Evolutionary conservation across 2,329 filamentous ascomycete genomes (phyloP).

Genomic region (Clonostachys chloroleuca): DNA sequence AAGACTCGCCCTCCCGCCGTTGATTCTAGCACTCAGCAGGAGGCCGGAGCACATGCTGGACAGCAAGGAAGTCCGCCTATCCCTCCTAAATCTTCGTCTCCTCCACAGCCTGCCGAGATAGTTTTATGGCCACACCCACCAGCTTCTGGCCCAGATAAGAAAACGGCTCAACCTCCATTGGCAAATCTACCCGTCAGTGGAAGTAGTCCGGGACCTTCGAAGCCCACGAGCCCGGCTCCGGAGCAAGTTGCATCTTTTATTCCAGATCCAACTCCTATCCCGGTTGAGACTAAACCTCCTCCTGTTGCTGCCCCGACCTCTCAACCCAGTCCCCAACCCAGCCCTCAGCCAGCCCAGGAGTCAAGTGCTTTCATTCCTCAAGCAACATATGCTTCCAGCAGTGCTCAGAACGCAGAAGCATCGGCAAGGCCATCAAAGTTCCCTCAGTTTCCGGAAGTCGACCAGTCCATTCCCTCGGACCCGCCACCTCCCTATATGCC

Average conservation of each 20-base stretch:
- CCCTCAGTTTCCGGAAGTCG: background rate
- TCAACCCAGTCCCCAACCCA: background rate
- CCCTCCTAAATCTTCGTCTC: background rate
- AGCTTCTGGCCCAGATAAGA: background rate
- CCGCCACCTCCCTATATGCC: conserved; percentile 2
- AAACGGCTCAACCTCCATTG: no score
- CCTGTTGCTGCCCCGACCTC: background rate
- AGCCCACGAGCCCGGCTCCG: no score
- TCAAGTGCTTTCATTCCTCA: background rate
- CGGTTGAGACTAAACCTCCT: no score
- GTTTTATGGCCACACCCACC: no score
- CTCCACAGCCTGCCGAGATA: no score
- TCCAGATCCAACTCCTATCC: no score
- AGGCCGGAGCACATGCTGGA: no score
- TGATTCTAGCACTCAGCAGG: no score
- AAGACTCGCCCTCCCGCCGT: no score
- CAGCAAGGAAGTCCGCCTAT: background rate
- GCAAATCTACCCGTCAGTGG: no score
- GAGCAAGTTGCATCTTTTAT: no score
- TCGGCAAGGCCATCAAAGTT: background rate
- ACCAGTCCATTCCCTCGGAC: background rate
- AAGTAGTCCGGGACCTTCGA: no score
- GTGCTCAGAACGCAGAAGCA: background rate
- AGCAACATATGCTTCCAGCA: background rate
- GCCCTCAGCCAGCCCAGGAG: background rate